A percentile compares a stretch with the other conserved stretches of the same genome.
These are phyloP conservation scores for Botrytis elliptica DNA, from an alignment of 2,329 filamentous ascomycete genomes.

Conservation along the genomic window DNA sequence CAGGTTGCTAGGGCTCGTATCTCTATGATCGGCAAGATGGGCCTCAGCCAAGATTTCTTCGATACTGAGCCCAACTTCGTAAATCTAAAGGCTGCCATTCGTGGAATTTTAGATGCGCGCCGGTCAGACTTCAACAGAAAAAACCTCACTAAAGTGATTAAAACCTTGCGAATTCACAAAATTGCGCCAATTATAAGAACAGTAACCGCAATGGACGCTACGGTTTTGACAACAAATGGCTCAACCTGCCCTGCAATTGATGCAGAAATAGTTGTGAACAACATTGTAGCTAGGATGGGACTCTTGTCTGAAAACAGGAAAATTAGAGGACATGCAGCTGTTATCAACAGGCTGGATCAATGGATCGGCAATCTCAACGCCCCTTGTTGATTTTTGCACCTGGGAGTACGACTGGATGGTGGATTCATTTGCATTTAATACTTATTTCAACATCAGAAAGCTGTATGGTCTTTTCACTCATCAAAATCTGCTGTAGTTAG, in stretches of 20 bases:
- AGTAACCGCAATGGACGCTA: background rate
- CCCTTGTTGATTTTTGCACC: background rate
- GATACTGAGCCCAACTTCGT: background rate
- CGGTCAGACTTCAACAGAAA: background rate
- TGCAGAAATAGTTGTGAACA: background rate
- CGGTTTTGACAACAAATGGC: background rate
- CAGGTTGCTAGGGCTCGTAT: background rate
- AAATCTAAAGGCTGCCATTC: background rate
- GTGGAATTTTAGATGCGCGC: background rate
- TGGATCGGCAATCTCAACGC: background rate
- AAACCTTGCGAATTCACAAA: rapidly evolving
- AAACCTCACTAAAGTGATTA: rapidly evolving
- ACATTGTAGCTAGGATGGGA: background rate
- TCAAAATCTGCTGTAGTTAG: too few relatives aligned
- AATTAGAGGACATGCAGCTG: background rate
- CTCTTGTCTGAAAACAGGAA: rapidly evolving
- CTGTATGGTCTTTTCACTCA: too few relatives aligned
- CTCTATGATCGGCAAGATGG: background rate
- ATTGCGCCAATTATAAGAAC: background rate
- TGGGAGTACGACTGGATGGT: too few relatives aligned
- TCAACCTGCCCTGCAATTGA: background rate
- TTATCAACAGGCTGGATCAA: background rate
- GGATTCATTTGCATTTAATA: too few relatives aligned
- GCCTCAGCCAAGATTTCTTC: background rate
- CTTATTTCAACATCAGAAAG: too few relatives aligned